Evolutionary conservation across 2,329 filamentous ascomycete species (phyloP).

Genomic region (Didymella arachidicola): DNA sequence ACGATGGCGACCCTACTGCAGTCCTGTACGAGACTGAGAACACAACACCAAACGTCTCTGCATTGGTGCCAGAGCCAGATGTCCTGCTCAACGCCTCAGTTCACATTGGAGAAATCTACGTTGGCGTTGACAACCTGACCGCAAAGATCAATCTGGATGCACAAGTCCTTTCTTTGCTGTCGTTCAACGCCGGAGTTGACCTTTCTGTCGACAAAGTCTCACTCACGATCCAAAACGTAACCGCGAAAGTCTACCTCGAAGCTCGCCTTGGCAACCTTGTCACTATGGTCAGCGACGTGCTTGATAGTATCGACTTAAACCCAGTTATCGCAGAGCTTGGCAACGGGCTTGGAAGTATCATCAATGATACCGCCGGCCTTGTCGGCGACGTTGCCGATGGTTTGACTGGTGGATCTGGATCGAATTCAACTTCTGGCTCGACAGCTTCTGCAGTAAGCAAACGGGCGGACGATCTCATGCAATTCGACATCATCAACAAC

Average conservation of each 20-base stretch:
- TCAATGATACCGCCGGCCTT: constrained; percentile 51
- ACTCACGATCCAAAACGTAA: constrained; percentile 65
- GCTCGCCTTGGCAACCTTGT: constrained; percentile 68
- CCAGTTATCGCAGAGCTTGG: constrained; percentile 66
- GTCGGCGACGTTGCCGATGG: constrained; percentile 37
- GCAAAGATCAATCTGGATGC: constrained; percentile 68
- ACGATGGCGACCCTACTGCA: constrained; percentile 60
- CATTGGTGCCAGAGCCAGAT: constrained; percentile 60
- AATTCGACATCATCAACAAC: constrained; percentile 62
- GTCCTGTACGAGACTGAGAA: constrained; percentile 63
- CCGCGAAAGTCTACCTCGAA: constrained; percentile 66
- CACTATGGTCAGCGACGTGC: constrained; percentile 65
- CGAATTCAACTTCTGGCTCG: constrained; percentile 17
- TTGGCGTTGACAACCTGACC: constrained; percentile 66
- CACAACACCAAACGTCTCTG: constrained; percentile 54
- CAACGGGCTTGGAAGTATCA: constrained; percentile 58
- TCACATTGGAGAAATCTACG: constrained; percentile 64
- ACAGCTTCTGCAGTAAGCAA: constrained; percentile 33
- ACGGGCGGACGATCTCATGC: constrained; percentile 42
- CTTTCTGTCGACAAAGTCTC: constrained; percentile 65
- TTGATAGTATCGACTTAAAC: constrained; percentile 67
- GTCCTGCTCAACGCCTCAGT: constrained; percentile 68
- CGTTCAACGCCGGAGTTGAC: constrained; percentile 69
- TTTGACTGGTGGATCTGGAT: constrained; percentile 12
- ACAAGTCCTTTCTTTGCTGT: constrained; percentile 65